phyloP scores from a whole-genome alignment of 139 green algal genomes.

The Closterium sp. region DNA sequence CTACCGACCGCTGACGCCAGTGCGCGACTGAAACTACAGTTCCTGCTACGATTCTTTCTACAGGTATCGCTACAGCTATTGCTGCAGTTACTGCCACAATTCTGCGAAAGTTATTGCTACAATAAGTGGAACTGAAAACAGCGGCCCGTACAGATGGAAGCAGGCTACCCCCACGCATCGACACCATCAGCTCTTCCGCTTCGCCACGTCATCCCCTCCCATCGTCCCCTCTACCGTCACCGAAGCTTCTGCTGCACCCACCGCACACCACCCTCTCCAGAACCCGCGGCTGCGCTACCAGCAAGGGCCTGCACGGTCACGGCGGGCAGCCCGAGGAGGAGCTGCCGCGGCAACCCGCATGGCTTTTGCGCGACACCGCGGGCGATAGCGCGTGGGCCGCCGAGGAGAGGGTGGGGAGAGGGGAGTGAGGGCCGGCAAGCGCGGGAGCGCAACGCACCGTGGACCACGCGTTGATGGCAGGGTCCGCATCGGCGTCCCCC shows the following conservation, averaged over 20 bases:
- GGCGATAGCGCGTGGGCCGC: neutral
- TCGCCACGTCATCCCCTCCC: neutral
- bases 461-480: neutral
- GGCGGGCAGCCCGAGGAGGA: too few species aligned
- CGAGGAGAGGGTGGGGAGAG: neutral
- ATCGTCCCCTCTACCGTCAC: neutral
- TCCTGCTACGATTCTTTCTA: too few species aligned
- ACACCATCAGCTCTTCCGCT: neutral
- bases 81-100: neutral
- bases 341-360: too few species aligned
- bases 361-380: too few species aligned
- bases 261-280: too few species aligned
- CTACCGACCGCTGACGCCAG: neutral
- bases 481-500: neutral
- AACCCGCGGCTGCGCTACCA: too few species aligned
- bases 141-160: too few species aligned
- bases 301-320: too few species aligned
- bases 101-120: neutral
- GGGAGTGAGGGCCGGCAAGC: neutral
- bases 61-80: too few species aligned
- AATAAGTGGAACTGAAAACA: neutral
- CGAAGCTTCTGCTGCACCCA: neutral
- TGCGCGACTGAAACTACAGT: neutral
- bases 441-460: neutral
- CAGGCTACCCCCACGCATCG: neutral